Conservation (phyloP, 2,329 filamentous ascomycete genomes). For the Ophiostoma sp. region DNA sequence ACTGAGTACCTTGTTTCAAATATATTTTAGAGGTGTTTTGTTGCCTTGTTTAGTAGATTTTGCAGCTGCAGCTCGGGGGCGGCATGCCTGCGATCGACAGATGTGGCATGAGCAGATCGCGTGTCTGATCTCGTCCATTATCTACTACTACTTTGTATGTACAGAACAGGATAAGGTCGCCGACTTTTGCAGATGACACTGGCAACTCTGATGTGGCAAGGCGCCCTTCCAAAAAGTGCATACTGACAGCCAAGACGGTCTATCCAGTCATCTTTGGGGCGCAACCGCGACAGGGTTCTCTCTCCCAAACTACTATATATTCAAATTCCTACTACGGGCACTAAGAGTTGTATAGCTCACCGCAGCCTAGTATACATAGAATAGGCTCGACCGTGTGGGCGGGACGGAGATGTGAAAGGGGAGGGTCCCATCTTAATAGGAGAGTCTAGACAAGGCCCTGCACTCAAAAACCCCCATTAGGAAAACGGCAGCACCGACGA, state of each 20-base stretch:
- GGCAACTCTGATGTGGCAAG: background rate
- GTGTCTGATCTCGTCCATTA: background rate
- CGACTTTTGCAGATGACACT: background rate
- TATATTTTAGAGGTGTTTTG: background rate
- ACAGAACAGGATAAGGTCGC: background rate
- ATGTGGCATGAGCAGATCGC: background rate
- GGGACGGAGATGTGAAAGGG: background rate
- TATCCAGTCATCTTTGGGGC: background rate
- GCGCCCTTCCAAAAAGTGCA: background rate
- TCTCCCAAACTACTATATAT: no score
- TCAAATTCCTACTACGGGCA: background rate
- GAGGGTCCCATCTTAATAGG: background rate
- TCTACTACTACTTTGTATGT: no score
- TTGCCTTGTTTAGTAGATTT: background rate
- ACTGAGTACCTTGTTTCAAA: background rate
- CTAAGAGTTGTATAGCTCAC: no score
- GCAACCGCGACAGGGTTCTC: background rate
- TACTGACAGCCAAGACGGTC: constrained; percentile 1
- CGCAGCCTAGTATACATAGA: no score
- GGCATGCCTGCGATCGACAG: background rate
- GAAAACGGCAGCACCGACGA: background rate
- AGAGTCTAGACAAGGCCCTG: background rate
- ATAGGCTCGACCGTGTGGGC: background rate
- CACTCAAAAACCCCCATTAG: background rate
- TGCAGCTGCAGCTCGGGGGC: background rate